These are phyloP conservation scores for Jaapia argillacea DNA, from an alignment of 768 basidiomycete genomes.

Conservation along the genomic window DNA sequence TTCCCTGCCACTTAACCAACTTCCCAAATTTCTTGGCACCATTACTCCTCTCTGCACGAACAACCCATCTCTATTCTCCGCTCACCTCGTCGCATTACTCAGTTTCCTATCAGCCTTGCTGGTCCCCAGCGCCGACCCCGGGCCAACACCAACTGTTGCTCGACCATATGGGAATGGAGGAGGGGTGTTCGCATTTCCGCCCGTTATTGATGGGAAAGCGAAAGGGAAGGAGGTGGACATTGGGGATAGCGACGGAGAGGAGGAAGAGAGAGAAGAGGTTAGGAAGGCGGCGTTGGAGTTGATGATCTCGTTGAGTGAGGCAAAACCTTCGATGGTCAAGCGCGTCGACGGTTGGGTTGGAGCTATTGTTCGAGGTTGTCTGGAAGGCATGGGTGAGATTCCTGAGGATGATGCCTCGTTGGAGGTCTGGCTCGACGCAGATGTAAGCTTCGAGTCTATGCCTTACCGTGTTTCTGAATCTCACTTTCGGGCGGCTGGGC, in stretches of 20 bases:
- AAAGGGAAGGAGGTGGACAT: conserved; percentile 14
- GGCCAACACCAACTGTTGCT: conserved; percentile 43
- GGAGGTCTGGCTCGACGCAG: conserved; percentile 59
- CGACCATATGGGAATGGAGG: conserved; percentile 26
- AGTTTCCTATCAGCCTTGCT: conserved; percentile 63
- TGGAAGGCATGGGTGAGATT: conserved; percentile 77
- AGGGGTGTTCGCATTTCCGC: conserved; percentile 29
- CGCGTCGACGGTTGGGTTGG: conserved; percentile 63
- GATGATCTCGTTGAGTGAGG: conserved; percentile 74
- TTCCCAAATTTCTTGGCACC: conserved; percentile 56
- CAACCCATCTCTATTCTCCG: conserved; percentile 62
- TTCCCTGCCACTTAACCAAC: conserved; percentile 37
- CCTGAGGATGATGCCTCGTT: conserved; percentile 44
- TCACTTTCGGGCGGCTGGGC: neutral
- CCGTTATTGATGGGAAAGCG: conserved; percentile 18
- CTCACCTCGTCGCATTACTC: conserved; percentile 59
- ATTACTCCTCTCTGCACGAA: conserved; percentile 63
- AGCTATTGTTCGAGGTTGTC: conserved; percentile 60
- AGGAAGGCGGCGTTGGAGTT: conserved; percentile 73
- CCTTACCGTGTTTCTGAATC: too few species aligned
- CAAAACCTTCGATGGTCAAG: conserved; percentile 58
- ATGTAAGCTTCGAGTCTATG: conserved; percentile 40
- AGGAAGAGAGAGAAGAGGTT: conserved; percentile 61
- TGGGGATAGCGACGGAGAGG: conserved; percentile 29
- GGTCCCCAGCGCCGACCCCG: conserved; percentile 48